Evolutionary conservation across 108 stramenopile genomes (phyloP), one percentile per base, ranked within the genome.

Genomic region (Cyclostephanos invisitatus): DNA sequence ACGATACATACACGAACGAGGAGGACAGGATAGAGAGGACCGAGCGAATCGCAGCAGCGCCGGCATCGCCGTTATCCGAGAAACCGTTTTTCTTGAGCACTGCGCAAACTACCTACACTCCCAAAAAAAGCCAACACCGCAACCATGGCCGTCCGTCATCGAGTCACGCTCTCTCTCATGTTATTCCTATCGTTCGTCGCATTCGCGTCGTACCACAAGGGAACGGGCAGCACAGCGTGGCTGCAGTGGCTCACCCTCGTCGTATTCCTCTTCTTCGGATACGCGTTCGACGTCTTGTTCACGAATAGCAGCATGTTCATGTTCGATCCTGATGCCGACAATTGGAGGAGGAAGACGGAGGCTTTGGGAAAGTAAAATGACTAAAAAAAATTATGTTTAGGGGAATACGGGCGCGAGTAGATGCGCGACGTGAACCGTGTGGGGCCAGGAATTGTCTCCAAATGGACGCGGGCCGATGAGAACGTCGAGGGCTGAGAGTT

Each of bases 261-360:
- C 22, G 53, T 84, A 51, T 81, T 95, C 37, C 47, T 92, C 49
- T 40, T 72, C 54, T 92, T 95, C 63, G 72, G 74, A 11, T 66
- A 86, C 35, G 74, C 88, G 66, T 95, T 95, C 75, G 94, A 95
- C 60, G 36, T 86, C 36, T 59, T 84, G 27, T 95, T 95, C 73
- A 92, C 91, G 51, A 70, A 91, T 61, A 80, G 81, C 5, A 81
- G 75, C 62, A 89, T 68, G 54, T 95, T 92, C 69, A 83, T 95
- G 64, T 95, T 95, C 78, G 94, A 95, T 79, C 94, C 94, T 20
- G 93, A 95, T 91, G 93, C 93, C 3, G 93, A 94, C 59, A 94
- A 94, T 68, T 94, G 93, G 93, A 82, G 93, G 84, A 88, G 93
- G 75, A 94, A 94, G 79, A 91, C 89, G 38, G 93, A 85, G 70